phyloP scores from a whole-genome alignment of 108 stramenopile species.

The Nitzschia inconspicua region DNA sequence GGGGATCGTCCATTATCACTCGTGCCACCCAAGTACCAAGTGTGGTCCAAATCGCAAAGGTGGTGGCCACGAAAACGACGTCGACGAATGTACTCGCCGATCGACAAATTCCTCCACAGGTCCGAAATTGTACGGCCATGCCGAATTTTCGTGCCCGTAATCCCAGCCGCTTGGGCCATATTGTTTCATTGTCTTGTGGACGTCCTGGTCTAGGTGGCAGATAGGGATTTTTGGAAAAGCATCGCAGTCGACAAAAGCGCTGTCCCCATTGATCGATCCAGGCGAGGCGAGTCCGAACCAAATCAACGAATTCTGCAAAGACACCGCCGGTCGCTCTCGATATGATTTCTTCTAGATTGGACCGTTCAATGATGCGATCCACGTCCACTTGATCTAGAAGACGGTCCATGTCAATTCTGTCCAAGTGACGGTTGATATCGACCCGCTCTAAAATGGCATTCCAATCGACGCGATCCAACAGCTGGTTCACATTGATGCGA shows the following conservation, averaged over 20 bases:
- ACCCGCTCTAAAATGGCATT: conserved; percentile 16
- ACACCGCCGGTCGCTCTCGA: conserved; percentile 29
- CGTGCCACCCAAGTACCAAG: not conserved
- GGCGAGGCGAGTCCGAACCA: conserved; percentile 18
- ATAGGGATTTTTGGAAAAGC: not conserved
- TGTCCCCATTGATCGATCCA: conserved; percentile 22
- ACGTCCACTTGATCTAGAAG: conserved; percentile 20
- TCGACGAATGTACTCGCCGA: conserved; percentile 5
- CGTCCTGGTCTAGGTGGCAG: not conserved
- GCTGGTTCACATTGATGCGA: not conserved
- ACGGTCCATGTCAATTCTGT: conserved; percentile 16
- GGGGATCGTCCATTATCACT: not conserved
- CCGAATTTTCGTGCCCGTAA: not conserved
- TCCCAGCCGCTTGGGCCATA: not conserved
- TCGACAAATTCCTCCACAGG: conserved; percentile 16
- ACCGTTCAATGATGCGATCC: conserved; percentile 12
- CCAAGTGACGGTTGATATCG: conserved; percentile 5
- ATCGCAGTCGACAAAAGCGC: not conserved
- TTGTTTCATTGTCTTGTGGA: not conserved
- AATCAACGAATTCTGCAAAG: conserved; percentile 13
- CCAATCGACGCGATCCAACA: conserved; percentile 14
- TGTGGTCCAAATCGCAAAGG: conserved; percentile 2
- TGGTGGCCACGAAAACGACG: not conserved
- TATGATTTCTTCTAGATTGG: conserved; percentile 30
- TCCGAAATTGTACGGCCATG: conserved; percentile 25